phyloP scores from a whole-genome alignment of 352 stramenopile genomes.

The Thalassiosira mediterranea region DNA sequence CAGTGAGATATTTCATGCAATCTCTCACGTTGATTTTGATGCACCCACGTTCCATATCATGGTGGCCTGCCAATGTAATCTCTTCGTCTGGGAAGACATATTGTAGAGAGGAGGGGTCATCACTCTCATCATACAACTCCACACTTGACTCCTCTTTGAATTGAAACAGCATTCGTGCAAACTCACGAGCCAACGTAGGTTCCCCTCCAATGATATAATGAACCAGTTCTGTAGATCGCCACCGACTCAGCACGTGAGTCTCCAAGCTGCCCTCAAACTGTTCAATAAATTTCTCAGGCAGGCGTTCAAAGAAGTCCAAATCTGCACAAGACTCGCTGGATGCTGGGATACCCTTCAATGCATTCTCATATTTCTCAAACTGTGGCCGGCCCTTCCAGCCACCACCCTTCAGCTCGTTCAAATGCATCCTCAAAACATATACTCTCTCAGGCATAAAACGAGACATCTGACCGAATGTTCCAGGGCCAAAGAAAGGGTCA shows the following conservation, averaged over 20 bases:
- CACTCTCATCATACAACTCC: too few species aligned
- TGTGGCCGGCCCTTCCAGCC: constrained; percentile 7
- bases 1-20: too few species aligned
- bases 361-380: constrained; percentile 4
- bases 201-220: constrained; percentile 9
- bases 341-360: background rate
- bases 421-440: constrained; percentile 17
- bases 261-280: background rate
- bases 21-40: too few species aligned
- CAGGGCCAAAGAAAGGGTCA: constrained; percentile 16
- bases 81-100: too few species aligned
- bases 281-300: constrained; percentile 2
- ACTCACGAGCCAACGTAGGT: too few species aligned
- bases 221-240: constrained; percentile 1
- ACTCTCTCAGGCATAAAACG: constrained; percentile 5
- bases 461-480: constrained; percentile 7
- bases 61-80: too few species aligned
- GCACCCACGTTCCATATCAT: too few species aligned
- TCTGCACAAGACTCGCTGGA: background rate
- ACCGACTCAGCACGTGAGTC: background rate
- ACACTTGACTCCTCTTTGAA: too few species aligned
- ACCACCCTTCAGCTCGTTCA: constrained; percentile 1
- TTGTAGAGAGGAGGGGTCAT: too few species aligned
- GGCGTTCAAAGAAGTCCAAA: constrained; percentile 7
- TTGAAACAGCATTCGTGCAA: too few species aligned